Conservation (phyloP, 371 early-diverging fungal genomes). For the Apophysomyces ossiformis region DNA sequence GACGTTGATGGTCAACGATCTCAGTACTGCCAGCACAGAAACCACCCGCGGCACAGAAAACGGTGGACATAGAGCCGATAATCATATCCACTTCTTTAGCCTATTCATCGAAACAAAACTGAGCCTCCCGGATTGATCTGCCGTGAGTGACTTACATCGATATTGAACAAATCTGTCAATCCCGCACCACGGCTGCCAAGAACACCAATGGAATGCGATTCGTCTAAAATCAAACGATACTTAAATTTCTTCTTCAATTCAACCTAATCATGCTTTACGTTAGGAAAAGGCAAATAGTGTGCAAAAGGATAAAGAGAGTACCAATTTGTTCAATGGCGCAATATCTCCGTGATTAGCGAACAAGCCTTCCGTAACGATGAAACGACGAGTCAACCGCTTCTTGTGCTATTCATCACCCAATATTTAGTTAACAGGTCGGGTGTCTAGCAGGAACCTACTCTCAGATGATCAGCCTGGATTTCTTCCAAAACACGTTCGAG, state of each 20-base stretch:
- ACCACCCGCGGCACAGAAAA: slow-evolving; percentile 92
- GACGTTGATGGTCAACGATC: slow-evolving; percentile 93
- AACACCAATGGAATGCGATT: slow-evolving; percentile 93
- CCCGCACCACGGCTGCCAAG: slow-evolving; percentile 93
- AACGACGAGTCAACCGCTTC: slow-evolving; percentile 87
- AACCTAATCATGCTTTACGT: slow-evolving; percentile 41
- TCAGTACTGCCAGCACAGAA: slow-evolving; percentile 93
- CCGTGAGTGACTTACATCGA: slow-evolving; percentile 50
- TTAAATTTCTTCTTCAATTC: slow-evolving; percentile 96
- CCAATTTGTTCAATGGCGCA: slow-evolving; percentile 82
- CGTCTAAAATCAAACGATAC: slow-evolving; percentile 97
- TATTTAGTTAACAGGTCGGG: not conserved
- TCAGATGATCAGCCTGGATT: slow-evolving; percentile 63
- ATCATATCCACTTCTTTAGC: slow-evolving; percentile 93
- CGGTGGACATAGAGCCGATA: slow-evolving; percentile 88
- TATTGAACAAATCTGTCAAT: slow-evolving; percentile 82
- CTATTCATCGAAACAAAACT: slow-evolving; percentile 19
- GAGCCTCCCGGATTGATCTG: too few relatives aligned
- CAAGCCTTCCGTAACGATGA: slow-evolving; percentile 98
- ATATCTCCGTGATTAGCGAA: slow-evolving; percentile 94
- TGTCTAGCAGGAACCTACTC: slow-evolving; percentile 25
- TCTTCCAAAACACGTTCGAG: slow-evolving; percentile 87
- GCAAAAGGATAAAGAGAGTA: slow-evolving; percentile 21
- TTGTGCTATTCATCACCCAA: slow-evolving; percentile 31
- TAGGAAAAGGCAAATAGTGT: not conserved